Evolutionary conservation across 768 basidiomycete genomes (phyloP), one percentile per base, ranked within the genome.

Genomic region (Galerina sulciceps): DNA sequence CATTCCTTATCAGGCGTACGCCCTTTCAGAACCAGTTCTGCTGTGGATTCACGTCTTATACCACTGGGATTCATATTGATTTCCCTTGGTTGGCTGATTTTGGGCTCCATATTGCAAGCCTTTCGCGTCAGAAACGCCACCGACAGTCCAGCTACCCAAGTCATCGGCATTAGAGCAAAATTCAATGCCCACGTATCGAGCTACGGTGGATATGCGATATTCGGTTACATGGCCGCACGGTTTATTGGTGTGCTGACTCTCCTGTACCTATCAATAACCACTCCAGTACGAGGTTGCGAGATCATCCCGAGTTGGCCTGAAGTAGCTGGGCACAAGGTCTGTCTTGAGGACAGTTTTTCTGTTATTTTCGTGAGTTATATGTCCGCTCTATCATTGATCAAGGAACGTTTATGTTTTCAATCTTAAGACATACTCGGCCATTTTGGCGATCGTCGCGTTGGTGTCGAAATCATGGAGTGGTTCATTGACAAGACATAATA

Each of bases 401-500:
- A 31, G 8, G 26, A 2, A 31, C 8, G 8, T 31, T 31, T 31
- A 31, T 31, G 26, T 31, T 31, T 31, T 31, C 26, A 31, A 31
- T 31, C 8, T 31, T 31, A 46, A 82, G 81, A 50, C 64, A n/a
- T 81, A 81, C 59, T 65, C 73, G 17, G 71, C 76, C 11, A 48
- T 81, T 34, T 66, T 80, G 15, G 73, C 76, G 1, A 60, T 78
- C 40, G 55, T 79, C 13, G 64, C 79, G 4, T 61, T 80, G 10
- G 60, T 71, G 1, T 68, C 75, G 2, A 66, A 68, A 26, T 65
- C 63, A 2, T 62, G 72, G 26, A 74, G 73, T 43, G 67, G 14
- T 60, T 70, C 20, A 34, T 43, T 56, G 15, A 58, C 65, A 4
- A 49, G 58, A 40, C 72, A 75, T 50, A 51, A 71, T 36, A 69